Percentiles rank a stretch among this genome's conserved stretches.
Conservation (phyloP, 139 green algal species). For the Diplosphaera chodatii region DNA sequence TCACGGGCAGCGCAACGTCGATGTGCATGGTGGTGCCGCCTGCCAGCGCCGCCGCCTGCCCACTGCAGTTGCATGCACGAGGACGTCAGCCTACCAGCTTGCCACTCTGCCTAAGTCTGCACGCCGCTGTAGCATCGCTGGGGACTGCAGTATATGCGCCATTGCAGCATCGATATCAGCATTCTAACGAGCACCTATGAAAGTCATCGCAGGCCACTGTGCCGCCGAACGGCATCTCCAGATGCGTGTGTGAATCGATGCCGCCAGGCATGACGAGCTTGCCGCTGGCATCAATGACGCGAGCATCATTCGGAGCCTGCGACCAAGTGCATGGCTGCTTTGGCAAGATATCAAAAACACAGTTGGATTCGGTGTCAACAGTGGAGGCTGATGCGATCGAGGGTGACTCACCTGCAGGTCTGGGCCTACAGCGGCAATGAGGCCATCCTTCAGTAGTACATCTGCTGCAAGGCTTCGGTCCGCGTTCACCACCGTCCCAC, state of each 20-base stretch:
- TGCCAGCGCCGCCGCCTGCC: slow-evolving; percentile 77
- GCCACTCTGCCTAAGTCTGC: too few species aligned
- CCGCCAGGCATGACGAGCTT: slow-evolving; percentile 89
- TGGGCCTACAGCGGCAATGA: slow-evolving; percentile 57
- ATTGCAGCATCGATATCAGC: too few species aligned
- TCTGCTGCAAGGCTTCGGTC: slow-evolving; percentile 60
- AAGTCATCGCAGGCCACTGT: slow-evolving; percentile 75
- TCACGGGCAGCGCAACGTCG: slow-evolving; percentile 87
- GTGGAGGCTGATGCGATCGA: too few species aligned
- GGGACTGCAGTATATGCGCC: too few species aligned
- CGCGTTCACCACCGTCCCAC: slow-evolving; percentile 86
- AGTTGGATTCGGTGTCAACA: too few species aligned
- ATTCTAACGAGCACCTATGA: too few species aligned
- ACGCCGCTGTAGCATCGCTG: too few species aligned
- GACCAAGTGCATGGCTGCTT: too few species aligned
- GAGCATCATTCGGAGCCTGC: slow-evolving; percentile 15
- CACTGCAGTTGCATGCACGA: slow-evolving; percentile 30
- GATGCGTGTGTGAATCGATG: slow-evolving; percentile 96
- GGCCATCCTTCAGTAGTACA: slow-evolving; percentile 71
- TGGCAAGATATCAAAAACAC: too few species aligned
- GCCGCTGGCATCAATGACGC: slow-evolving; percentile 70
- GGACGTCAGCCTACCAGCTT: too few species aligned
- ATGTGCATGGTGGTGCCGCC: slow-evolving; percentile 96
- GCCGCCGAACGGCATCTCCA: slow-evolving; percentile 95
- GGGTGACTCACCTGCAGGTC: slow-evolving; percentile 41